phyloP scores from a whole-genome alignment of 176 grass and related monocot genomes.

The Musa itinerans region DNA sequence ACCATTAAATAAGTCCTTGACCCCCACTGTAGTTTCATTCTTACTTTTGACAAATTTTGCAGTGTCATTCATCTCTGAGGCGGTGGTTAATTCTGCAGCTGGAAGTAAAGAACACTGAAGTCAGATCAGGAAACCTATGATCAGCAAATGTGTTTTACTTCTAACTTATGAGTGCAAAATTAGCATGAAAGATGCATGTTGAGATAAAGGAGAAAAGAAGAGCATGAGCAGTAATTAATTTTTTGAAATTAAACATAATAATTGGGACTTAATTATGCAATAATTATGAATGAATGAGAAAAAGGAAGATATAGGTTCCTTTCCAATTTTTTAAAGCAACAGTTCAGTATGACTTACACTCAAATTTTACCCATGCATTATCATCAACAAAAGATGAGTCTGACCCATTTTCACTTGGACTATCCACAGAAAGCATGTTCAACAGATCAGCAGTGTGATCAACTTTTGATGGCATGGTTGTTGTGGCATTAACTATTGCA shows the following conservation, averaged over 20 bases:
- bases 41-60: constrained; percentile 19
- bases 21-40: constrained; percentile 32
- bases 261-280: neutral
- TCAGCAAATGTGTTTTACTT: neutral
- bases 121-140: neutral
- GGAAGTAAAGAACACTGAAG: constrained; percentile 9
- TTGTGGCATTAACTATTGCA: constrained; percentile 20
- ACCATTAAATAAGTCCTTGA: constrained; percentile 86
- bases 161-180: neutral
- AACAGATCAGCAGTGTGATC: constrained; percentile 29
- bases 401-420: constrained; percentile 11
- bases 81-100: constrained; percentile 29
- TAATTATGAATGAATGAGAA: neutral
- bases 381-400: constrained; percentile 29
- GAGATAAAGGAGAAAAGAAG: neutral
- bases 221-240: neutral
- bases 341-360: constrained; percentile 26
- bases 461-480: constrained; percentile 10
- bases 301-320: neutral
- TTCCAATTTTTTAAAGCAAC: neutral
- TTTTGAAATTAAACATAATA: no score
- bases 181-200: neutral
- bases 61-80: constrained; percentile 11
- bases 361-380: constrained; percentile 39
- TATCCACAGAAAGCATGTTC: constrained; percentile 21